phyloP scores from a whole-genome alignment of 2,329 filamentous ascomycete species.

The Emergomyces africanus region DNA sequence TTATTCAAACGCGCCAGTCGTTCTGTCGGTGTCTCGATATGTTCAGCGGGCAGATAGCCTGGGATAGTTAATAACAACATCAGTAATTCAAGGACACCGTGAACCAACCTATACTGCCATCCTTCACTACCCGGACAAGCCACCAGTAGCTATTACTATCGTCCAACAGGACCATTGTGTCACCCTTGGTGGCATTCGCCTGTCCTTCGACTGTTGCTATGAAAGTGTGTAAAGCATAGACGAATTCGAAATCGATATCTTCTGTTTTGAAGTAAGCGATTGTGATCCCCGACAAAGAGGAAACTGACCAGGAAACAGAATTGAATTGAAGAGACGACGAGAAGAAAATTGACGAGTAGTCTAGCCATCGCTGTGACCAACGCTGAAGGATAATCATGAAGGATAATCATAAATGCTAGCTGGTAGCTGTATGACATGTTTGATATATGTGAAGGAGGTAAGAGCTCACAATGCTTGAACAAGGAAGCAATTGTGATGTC shows the following conservation, averaged over 20 bases:
- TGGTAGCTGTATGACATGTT: neutral
- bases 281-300: slow-evolving; percentile 21
- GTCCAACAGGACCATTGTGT: slow-evolving; percentile 96
- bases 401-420: neutral
- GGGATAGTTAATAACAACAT: slow-evolving; percentile 13
- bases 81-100: neutral
- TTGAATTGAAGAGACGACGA: neutral
- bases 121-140: slow-evolving; percentile 93
- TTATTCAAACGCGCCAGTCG: slow-evolving; percentile 88
- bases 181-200: slow-evolving; percentile 94
- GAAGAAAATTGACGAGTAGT: neutral
- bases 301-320: neutral
- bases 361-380: neutral
- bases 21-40: slow-evolving; percentile 97
- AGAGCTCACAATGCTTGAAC: neutral
- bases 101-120: slow-evolving; percentile 71
- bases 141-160: slow-evolving; percentile 99
- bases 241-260: slow-evolving; percentile 99
- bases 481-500: neutral
- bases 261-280: slow-evolving; percentile 64
- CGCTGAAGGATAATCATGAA: neutral
- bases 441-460: neutral
- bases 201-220: slow-evolving; percentile 96
- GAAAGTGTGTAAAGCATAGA: slow-evolving; percentile 95
- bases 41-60: slow-evolving; percentile 94